Conservation (phyloP, 2,329 filamentous ascomycete genomes). For the Pseudogymnoascus sp. region DNA sequence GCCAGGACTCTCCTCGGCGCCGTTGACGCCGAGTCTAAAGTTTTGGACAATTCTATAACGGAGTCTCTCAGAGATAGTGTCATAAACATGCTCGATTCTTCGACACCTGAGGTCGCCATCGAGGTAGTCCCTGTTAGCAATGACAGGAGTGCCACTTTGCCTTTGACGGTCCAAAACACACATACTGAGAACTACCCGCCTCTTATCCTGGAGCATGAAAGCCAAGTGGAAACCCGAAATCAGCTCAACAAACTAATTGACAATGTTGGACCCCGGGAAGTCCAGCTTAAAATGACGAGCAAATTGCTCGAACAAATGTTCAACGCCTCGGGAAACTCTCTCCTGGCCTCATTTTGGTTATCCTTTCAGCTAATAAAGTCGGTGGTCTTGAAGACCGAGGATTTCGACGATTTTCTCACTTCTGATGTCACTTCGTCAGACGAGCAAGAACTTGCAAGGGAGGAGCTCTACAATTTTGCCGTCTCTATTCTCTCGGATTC, state of each 20-base stretch:
- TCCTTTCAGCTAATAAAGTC: conserved; percentile 63
- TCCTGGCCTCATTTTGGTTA: conserved; percentile 73
- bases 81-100: conserved; percentile 27
- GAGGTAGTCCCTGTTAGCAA: conserved; percentile 16
- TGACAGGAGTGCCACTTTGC: conserved; percentile 24
- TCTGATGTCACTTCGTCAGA: conserved; percentile 36
- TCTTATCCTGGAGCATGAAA: conserved; percentile 56
- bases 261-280: conserved; percentile 48
- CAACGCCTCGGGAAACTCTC: conserved; percentile 48
- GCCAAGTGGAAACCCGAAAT: conserved; percentile 54
- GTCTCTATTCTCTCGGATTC: conserved; percentile 51
- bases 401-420: conserved; percentile 61
- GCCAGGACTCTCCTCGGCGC: conserved; percentile 59
- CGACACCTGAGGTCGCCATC: conserved; percentile 20
- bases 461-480: conserved; percentile 65
- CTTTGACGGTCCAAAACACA: conserved; percentile 21
- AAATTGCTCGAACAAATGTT: conserved; percentile 59
- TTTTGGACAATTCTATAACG: conserved; percentile 60
- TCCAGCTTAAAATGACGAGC: conserved; percentile 53
- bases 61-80: conserved; percentile 70
- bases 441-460: conserved; percentile 40
- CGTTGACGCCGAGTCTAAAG: conserved; percentile 56
- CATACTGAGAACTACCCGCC: conserved; percentile 43
- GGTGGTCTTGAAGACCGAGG: conserved; percentile 42
- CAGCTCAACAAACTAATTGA: conserved; percentile 52